Evolutionary conservation across 257 asterid genomes (phyloP).

Genomic region (Solanum dulcamara): DNA sequence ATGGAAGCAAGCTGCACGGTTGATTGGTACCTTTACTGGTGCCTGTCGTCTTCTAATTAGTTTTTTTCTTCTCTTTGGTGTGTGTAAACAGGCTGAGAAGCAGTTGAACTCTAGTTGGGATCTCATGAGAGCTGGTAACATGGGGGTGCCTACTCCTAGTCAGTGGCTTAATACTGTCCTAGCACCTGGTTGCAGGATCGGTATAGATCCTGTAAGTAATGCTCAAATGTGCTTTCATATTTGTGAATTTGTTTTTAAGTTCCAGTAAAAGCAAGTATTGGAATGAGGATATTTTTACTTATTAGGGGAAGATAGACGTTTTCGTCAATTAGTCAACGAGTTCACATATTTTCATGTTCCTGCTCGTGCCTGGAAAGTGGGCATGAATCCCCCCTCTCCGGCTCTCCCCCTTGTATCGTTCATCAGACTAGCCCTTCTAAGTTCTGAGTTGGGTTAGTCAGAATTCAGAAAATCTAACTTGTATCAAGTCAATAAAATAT

Average conservation of each 20-base stretch:
- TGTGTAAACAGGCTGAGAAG: slow-evolving; percentile 65
- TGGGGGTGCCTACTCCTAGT: slow-evolving; percentile 72
- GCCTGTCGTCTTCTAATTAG: neutral
- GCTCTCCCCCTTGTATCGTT: neutral
- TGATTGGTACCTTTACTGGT: neutral
- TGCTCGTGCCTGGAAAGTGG: neutral
- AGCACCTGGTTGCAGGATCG: slow-evolving; percentile 83
- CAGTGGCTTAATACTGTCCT: slow-evolving; percentile 84
- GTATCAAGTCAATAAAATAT: neutral
- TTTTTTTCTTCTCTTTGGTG: neutral
- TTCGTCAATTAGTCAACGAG: neutral
- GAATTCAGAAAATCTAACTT: neutral
- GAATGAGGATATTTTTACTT: neutral
- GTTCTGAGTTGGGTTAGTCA: neutral
- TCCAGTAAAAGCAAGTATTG: neutral
- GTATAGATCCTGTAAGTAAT: slow-evolving; percentile 94
- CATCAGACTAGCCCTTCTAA: neutral
- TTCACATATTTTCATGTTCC: neutral
- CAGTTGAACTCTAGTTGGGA: slow-evolving; percentile 78
- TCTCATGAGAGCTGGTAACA: slow-evolving; percentile 86
- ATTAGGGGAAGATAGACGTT: neutral
- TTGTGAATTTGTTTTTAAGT: neutral
- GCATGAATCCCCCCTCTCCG: neutral
- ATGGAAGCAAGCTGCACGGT: neutral
- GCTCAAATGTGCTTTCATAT: slow-evolving; percentile 8